Evolutionary conservation across 208 protist genomes (phyloP).

Genomic region (Acanthamoeba lenticulata): DNA sequence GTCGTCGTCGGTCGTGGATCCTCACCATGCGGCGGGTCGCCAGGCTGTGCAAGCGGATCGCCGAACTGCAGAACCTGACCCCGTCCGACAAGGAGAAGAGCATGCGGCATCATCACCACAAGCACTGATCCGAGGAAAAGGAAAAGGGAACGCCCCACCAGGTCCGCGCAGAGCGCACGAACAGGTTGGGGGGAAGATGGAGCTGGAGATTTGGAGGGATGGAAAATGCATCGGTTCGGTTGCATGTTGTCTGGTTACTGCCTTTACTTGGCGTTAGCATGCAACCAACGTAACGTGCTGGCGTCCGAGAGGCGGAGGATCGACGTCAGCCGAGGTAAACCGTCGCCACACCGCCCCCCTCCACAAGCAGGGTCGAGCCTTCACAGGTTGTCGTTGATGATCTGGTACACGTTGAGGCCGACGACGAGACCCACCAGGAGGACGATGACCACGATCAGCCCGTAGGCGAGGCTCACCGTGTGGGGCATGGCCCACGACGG

Average conservation of each 20-base stretch:
- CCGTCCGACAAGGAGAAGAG: neutral
- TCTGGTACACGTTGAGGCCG: constrained; percentile 11
- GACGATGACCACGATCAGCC: constrained; percentile 8
- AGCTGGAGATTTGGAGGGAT: too few relatives aligned
- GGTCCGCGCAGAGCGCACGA: neutral
- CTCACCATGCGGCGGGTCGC: too few relatives aligned
- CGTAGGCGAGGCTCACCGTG: neutral
- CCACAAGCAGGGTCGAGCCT: too few relatives aligned
- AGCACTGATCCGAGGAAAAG: neutral
- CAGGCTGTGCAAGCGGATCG: constrained; percentile 11
- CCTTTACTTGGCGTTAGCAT: too few relatives aligned
- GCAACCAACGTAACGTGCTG: too few relatives aligned
- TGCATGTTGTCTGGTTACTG: too few relatives aligned
- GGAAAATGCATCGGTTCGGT: too few relatives aligned
- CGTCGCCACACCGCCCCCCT: too few relatives aligned
- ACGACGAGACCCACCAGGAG: constrained; percentile 8
- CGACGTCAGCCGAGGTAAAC: too few relatives aligned
- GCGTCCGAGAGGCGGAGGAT: neutral
- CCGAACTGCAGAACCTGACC: neutral
- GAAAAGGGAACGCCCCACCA: neutral
- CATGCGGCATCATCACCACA: constrained; percentile 41
- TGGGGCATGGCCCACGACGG: neutral
- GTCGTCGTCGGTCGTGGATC: too few relatives aligned
- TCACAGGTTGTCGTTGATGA: neutral
- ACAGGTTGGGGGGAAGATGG: neutral